These are phyloP conservation scores for Jacaranda copaia DNA, from an alignment of 257 asterid species.

Conservation along the genomic window DNA sequence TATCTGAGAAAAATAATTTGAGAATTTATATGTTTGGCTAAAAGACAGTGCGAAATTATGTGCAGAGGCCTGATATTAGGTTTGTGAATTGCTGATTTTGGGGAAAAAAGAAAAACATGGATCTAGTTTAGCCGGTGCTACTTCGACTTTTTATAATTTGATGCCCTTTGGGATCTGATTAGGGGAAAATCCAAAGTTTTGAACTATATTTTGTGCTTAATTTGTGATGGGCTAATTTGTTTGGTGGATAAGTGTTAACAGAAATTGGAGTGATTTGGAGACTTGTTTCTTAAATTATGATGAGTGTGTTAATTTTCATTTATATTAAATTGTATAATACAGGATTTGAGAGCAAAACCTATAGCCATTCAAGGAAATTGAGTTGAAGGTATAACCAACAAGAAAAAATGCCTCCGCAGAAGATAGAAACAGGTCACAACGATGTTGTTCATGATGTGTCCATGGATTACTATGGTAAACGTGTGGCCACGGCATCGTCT, in stretches of 20 bases:
- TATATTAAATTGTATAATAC: background rate
- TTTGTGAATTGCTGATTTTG: background rate
- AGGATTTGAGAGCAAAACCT: background rate
- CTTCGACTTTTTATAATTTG: background rate
- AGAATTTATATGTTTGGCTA: background rate
- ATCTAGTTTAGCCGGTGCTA: background rate
- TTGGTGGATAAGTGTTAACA: background rate
- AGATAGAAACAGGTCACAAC: slow-evolving; percentile 92
- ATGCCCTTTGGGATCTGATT: background rate
- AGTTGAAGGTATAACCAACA: background rate
- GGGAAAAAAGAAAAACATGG: background rate
- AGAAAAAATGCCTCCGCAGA: slow-evolving; percentile 83
- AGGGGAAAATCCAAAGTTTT: too few species aligned
- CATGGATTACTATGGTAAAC: slow-evolving; percentile 95
- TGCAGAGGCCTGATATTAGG: background rate
- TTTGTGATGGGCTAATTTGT: background rate
- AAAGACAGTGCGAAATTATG: background rate
- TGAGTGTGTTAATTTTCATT: background rate
- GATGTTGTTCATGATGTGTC: slow-evolving; percentile 87
- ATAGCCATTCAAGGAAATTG: background rate
- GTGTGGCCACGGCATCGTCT: slow-evolving; percentile 92
- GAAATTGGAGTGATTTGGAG: background rate
- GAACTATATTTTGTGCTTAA: background rate
- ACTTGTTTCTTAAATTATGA: background rate
- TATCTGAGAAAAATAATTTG: background rate